A percentile compares a stretch with the other conserved stretches of the same genome.
Conservation (phyloP, 1,139 yeast species). For the Pichia sp. region DNA sequence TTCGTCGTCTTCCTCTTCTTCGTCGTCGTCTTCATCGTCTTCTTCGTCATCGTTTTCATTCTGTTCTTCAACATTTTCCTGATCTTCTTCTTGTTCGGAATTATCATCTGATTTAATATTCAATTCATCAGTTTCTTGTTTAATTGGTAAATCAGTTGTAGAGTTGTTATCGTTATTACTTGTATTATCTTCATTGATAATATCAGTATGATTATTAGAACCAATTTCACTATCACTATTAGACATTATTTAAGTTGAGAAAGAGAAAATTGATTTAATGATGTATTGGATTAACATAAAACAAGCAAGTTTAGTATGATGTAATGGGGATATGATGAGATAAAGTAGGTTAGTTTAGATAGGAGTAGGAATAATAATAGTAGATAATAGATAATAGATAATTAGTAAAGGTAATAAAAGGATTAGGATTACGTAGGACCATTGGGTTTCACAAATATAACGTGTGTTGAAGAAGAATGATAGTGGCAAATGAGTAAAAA, state of each 20-base stretch:
- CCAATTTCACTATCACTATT: too few relatives aligned
- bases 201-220: too few relatives aligned
- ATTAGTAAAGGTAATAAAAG: constrained; percentile 1
- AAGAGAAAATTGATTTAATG: too few relatives aligned
- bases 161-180: too few relatives aligned
- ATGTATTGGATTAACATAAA: too few relatives aligned
- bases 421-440: background rate
- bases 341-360: too few relatives aligned
- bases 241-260: too few relatives aligned
- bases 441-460: background rate
- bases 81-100: constrained; percentile 9
- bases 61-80: constrained; percentile 1
- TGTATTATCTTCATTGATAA: background rate
- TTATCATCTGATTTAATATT: constrained; percentile 2
- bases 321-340: too few relatives aligned
- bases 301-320: too few relatives aligned
- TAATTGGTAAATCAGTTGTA: background rate
- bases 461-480: background rate
- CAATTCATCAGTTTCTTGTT: background rate
- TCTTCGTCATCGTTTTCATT: constrained; percentile 28
- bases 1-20: constrained; percentile 59
- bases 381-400: too few relatives aligned
- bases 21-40: constrained; percentile 40
- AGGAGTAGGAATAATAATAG: too few relatives aligned
- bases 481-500: background rate